Percentiles rank a stretch among this genome's conserved stretches.
These are phyloP conservation scores for Trametes elegans DNA, from an alignment of 768 basidiomycete genomes.

Conservation along the genomic window DNA sequence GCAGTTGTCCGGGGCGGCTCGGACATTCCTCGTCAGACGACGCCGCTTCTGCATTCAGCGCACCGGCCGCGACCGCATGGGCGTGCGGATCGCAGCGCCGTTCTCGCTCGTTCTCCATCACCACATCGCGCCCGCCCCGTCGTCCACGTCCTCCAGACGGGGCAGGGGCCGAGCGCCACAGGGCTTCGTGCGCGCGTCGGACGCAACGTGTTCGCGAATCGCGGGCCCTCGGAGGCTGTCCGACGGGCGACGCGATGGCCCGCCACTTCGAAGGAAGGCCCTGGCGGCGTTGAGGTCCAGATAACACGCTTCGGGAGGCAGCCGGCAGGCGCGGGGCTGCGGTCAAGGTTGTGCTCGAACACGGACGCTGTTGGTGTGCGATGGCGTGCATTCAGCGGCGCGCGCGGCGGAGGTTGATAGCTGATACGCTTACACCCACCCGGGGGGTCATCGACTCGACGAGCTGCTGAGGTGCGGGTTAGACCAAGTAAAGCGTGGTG, in stretches of 20 bases:
- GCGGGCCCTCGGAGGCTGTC: neutral
- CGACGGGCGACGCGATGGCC: neutral
- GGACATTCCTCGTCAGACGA: slow-evolving; percentile 13
- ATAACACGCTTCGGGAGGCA: too few species aligned
- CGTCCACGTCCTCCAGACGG: too few species aligned
- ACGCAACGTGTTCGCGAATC: neutral
- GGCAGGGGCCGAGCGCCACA: too few species aligned
- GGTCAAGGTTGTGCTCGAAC: neutral
- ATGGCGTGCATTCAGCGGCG: neutral
- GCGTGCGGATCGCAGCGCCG: slow-evolving; percentile 10
- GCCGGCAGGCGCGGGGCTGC: slow-evolving; percentile 4
- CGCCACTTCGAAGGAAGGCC: too few species aligned
- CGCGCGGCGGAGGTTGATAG: neutral
- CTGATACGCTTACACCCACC: neutral
- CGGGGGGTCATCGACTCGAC: too few species aligned
- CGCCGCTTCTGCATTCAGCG: slow-evolving; percentile 11
- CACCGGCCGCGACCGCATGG: slow-evolving; percentile 2
- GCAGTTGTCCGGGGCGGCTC: neutral
- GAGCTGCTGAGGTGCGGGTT: neutral
- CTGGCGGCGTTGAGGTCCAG: too few species aligned
- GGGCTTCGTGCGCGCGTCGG: slow-evolving; percentile 14
- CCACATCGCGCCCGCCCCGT: neutral
- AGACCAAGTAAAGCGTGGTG: too few species aligned
- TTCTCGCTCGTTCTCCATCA: slow-evolving; percentile 10
- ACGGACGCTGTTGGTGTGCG: neutral